Base-by-base conservation (phyloP, 495 filamentous ascomycete species). In the Podospora australis region DNA sequence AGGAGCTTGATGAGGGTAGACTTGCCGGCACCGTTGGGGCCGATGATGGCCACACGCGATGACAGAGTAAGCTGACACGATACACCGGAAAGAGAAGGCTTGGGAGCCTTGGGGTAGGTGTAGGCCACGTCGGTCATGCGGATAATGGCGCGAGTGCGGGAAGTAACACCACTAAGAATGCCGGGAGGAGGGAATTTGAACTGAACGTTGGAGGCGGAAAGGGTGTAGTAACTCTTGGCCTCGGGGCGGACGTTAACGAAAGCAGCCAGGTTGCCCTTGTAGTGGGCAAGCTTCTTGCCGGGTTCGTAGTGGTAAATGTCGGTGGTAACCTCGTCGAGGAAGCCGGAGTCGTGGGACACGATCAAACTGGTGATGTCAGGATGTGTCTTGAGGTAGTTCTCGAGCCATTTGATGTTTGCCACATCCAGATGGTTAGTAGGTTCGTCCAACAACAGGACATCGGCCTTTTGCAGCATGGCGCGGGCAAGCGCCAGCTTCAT, bases 241-340 rank as follows among this genome's bases (percentile, higher is more conserved):
- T 99, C 92, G n/a, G 92, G 92, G 63, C 86, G 90, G 57, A 86
- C 69, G 66, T 87, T 81, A 62, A 99, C 92, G 57, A 99, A 96
- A 16, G 77, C 88, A 26, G 88, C 84, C 23, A 99, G 81, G 63
- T 99, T 99, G 50, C 92, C 92, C 66, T 84, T 87, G 78, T 95
- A 97, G 71, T 81, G 87, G 30, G 86, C 85, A 4, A 99, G 80
- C 71, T 97, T 97, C 82, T 99, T 99, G 59, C 78, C 73, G 16
- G 75, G 77, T 67, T 99, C 92, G 72, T 99, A 99, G 70, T 99
- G 92, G 72, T 96, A 97, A 67, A 99, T 96, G 63, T 99, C 94
- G 4, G 92, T 99, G 59, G 91, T 96, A 47, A 99, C 88, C 24
- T 88, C 85, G 64, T 99, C 92, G 32, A 99, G 72, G 78, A 99